A percentile compares a stretch with the other conserved stretches of the same genome.
These are phyloP conservation scores for Sanghuangporus weigelae DNA, from an alignment of 1,284 basidiomycete species.

Conservation along the genomic window DNA sequence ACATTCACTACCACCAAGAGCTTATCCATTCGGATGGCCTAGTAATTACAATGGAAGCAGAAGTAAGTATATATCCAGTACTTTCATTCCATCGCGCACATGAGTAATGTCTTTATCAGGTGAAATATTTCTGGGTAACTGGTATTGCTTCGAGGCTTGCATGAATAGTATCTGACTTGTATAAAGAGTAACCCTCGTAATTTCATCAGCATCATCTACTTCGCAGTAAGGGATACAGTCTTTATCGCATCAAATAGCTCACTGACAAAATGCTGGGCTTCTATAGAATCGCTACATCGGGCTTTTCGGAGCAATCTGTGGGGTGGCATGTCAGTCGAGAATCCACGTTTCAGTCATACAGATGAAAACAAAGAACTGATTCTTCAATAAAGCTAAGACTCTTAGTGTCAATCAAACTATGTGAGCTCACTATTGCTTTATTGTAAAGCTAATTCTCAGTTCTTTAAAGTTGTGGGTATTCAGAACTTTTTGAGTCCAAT, in stretches of 20 bases:
- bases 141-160: neutral
- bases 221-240: neutral
- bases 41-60: neutral
- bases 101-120: neutral
- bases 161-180: neutral
- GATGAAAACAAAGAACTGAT: neutral
- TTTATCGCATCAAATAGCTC: neutral
- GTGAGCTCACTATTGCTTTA: neutral
- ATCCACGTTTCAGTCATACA: neutral
- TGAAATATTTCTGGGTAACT: neutral
- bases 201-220: neutral
- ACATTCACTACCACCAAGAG: no score
- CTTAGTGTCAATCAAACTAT: neutral
- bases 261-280: neutral
- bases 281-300: neutral
- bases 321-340: neutral
- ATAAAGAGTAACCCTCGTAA: neutral
- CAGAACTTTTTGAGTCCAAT: neutral
- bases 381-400: neutral
- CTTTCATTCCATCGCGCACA: neutral
- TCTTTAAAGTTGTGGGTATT: neutral
- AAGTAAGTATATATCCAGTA: neutral
- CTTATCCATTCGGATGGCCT: neutral
- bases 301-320: neutral
- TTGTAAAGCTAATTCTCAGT: neutral